These are phyloP conservation scores for Blastomyces silverae DNA, from an alignment of 2,329 filamentous ascomycete species.

Conservation along the genomic window DNA sequence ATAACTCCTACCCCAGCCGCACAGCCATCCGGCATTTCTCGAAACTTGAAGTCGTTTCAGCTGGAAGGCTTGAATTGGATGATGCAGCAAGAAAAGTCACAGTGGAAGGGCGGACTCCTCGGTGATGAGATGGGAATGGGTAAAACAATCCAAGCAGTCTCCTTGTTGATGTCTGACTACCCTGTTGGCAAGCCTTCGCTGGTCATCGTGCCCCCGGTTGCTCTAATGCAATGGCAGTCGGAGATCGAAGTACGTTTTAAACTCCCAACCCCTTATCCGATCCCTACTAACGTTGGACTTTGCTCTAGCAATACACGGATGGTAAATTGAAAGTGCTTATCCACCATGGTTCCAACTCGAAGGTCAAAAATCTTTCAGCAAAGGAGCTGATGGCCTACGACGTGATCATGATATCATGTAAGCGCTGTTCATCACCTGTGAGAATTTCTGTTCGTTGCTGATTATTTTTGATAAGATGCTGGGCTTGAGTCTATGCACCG, in stretches of 20 bases:
- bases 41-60: conserved; percentile 86
- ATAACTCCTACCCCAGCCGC: conserved; percentile 58
- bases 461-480: conserved; percentile 34
- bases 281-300: conserved; percentile 16
- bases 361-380: conserved; percentile 67
- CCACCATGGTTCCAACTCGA: conserved; percentile 78
- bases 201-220: conserved; percentile 86
- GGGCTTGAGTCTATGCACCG: conserved; percentile 84
- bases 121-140: conserved; percentile 99
- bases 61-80: conserved; percentile 93
- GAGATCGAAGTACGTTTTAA: conserved; percentile 58
- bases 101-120: conserved; percentile 82
- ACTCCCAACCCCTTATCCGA: not conserved
- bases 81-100: conserved; percentile 74
- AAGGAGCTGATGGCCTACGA: conserved; percentile 75
- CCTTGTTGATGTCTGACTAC: conserved; percentile 95
- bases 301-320: conserved; percentile 59
- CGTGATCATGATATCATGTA: conserved; percentile 97
- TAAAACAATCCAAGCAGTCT: conserved; percentile 97
- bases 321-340: conserved; percentile 85
- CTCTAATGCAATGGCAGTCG: conserved; percentile 88
- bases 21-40: conserved; percentile 71
- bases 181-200: conserved; percentile 75
- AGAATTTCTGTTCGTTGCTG: not conserved
- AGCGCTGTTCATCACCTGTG: conserved; percentile 37